Base-by-base conservation (phyloP, 352 stramenopile species). In the Phytopythium cucurbitacearum region DNA sequence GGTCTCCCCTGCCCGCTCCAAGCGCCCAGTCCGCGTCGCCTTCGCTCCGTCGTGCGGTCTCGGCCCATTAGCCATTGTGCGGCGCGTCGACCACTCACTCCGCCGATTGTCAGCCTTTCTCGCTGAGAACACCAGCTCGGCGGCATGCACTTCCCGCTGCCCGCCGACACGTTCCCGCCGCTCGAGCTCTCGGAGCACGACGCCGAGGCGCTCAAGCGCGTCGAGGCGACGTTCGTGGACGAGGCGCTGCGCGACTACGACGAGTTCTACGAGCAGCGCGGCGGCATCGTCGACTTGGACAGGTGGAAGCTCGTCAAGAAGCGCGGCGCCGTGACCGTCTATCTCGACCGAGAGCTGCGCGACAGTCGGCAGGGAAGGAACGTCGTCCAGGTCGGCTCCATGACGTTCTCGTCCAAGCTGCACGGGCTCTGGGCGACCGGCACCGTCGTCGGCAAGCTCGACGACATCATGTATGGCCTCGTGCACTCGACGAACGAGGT, bases 391-490 rank as follows among this genome's bases (percentile, higher is more conserved):
- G 38, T 49, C 49, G 37, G 21, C 8, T 39, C 0, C n/a, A 57
- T 38, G 60, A 51, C 15, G 3, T 67, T 56, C 53, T 49, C 58
- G 12, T 71, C 36, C 33, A 74, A 68, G n/a, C 47, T 74, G 15
- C 59, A 69, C 40, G 65, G 65, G 3, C 53, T 74, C 0, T 32
- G 71, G 37, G 62, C 65, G 0, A 56, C 69, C 43, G 65, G 65
- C 0, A 65, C 50, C 9, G 56, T 74, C 28, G 37, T 68, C n/a
- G 76, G 65, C 21, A 65, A 62, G 3, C 60, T 71, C 35, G 56
- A 71, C 53, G 60, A 69, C 15, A 55, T 61, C 10, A 48, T 73
- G 38, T 73, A 69, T 53, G 60, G 64, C 5, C 51, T 60, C 7
- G 57, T 69, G 42, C 50, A 64, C 2, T 60, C 58, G 5, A 66